Evolutionary conservation across 1,139 yeast species (phyloP).

Genomic region (Kodamaea alishanica): DNA sequence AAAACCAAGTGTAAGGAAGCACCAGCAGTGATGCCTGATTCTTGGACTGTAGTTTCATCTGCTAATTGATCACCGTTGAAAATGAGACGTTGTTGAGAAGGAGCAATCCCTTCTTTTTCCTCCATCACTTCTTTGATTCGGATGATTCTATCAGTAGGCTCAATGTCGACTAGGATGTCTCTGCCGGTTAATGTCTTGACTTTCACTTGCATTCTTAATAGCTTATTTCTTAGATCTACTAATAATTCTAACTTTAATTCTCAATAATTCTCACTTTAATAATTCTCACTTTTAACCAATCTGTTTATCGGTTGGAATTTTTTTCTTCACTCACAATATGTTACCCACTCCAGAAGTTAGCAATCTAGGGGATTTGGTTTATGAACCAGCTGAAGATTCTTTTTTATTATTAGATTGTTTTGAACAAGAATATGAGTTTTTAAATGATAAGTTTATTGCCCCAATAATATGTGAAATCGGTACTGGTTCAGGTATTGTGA

Average conservation of each 20-base stretch:
- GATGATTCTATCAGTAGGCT: constrained; percentile 69
- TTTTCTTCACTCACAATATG: constrained; percentile 21
- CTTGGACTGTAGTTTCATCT: constrained; percentile 67
- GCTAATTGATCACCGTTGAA: constrained; percentile 90
- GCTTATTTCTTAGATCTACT: too few relatives aligned
- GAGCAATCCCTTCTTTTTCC: constrained; percentile 97
- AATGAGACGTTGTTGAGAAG: constrained; percentile 88
- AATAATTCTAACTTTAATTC: too few relatives aligned
- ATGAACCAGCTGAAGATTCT: constrained; percentile 93
- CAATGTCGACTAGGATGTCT: constrained; percentile 80
- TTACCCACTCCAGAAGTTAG: constrained; percentile 39
- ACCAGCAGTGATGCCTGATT: constrained; percentile 69
- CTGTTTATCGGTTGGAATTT: neutral
- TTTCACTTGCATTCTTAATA: constrained; percentile 68
- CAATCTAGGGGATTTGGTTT: constrained; percentile 49
- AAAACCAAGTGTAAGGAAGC: constrained; percentile 83
- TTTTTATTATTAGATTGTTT: constrained; percentile 76
- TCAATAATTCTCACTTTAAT: neutral
- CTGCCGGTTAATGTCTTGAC: constrained; percentile 79
- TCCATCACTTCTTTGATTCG: constrained; percentile 90
- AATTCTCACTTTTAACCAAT: neutral
- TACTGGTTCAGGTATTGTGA: constrained; percentile 84
- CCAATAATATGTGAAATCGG: constrained; percentile 85
- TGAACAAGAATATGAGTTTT: constrained; percentile 49
- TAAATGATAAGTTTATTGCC: constrained; percentile 28